phyloP scores from a whole-genome alignment of 148 eudicot species.

The Camellia lanceoleosa region DNA sequence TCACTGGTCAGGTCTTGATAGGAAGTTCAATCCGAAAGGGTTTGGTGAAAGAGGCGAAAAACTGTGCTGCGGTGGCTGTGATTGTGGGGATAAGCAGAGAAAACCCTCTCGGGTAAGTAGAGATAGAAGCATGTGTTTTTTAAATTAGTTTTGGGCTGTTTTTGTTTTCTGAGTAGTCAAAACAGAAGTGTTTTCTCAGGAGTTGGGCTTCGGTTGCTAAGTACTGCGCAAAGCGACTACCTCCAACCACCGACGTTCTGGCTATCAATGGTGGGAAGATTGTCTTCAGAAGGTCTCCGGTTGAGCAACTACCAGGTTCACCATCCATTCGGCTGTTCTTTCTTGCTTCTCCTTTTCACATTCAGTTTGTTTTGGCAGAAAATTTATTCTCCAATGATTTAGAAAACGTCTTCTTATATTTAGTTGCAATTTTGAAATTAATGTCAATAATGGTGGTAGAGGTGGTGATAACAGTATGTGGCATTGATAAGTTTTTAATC shows the following conservation, averaged over 20 bases:
- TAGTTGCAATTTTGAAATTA: too few relatives aligned
- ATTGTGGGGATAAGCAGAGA: constrained; percentile 62
- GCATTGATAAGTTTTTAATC: too few relatives aligned
- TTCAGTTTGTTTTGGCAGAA: too few relatives aligned
- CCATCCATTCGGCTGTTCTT: neutral
- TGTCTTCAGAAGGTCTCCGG: constrained; percentile 51
- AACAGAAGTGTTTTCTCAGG: constrained; percentile 39
- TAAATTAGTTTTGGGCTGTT: neutral
- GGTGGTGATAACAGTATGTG: too few relatives aligned
- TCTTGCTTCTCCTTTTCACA: too few relatives aligned
- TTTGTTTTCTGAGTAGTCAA: constrained; percentile 17
- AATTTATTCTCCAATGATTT: too few relatives aligned
- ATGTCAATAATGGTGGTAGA: too few relatives aligned
- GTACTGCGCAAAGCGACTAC: constrained; percentile 74
- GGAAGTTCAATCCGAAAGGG: constrained; percentile 77
- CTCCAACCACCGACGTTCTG: constrained; percentile 57
- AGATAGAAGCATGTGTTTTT: neutral
- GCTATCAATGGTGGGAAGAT: constrained; percentile 77
- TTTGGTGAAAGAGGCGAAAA: constrained; percentile 73
- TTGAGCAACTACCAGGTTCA: constrained; percentile 39
- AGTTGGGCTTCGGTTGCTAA: constrained; percentile 67
- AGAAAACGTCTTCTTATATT: too few relatives aligned
- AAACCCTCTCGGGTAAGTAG: constrained; percentile 49
- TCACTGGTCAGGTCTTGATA: constrained; percentile 44
- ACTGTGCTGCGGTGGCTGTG: constrained; percentile 42